These are phyloP conservation scores for Physaria fendleri DNA, from an alignment of 345 rosid genomes.

Conservation along the genomic window DNA sequence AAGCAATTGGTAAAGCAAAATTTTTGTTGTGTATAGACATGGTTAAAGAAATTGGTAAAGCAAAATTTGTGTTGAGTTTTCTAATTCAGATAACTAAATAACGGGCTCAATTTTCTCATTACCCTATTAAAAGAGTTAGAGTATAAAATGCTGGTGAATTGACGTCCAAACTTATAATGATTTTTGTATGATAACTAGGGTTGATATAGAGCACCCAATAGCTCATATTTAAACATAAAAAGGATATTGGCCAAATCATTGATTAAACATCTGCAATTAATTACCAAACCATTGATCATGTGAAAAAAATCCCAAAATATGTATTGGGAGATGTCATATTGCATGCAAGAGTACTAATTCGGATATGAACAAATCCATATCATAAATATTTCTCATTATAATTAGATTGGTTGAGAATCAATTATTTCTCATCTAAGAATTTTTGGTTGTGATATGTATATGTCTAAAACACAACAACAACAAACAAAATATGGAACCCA, in stretches of 20 bases:
- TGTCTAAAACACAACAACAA: neutral
- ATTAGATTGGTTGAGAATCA: neutral
- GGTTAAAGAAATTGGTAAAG: no score
- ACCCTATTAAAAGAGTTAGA: neutral
- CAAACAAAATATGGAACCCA: neutral
- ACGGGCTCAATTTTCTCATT: no score
- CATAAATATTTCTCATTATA: neutral
- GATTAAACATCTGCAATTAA: neutral
- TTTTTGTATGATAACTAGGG: neutral
- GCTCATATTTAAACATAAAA: neutral
- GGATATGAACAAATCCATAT: neutral
- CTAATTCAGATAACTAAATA: no score
- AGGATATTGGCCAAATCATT: neutral
- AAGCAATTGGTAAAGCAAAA: no score
- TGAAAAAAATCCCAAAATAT: neutral
- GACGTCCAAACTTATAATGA: neutral
- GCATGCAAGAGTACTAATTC: neutral
- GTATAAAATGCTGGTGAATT: neutral
- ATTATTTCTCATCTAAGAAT: neutral
- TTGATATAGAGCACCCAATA: neutral
- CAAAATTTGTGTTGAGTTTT: no score
- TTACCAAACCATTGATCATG: neutral
- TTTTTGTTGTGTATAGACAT: no score
- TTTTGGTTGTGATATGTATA: neutral
- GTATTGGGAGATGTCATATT: neutral